Percentiles rank a stretch among this genome's conserved stretches.
Evolutionary conservation across 2,329 filamentous ascomycete genomes (phyloP).

Genomic region (Dactylellina sp.): DNA sequence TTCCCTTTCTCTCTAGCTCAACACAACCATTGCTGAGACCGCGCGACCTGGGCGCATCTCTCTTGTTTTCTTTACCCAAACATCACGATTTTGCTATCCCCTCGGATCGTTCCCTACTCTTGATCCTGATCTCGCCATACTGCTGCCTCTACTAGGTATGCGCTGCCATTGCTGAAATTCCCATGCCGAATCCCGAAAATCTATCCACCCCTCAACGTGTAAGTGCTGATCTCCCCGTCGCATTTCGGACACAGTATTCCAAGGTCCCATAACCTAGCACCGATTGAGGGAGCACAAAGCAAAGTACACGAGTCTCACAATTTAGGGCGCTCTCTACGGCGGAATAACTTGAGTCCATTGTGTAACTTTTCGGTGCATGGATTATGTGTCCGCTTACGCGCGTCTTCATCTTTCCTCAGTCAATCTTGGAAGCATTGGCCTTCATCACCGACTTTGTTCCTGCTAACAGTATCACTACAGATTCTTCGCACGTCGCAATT

Average conservation of each 20-base stretch:
- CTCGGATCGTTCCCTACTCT: slow-evolving; percentile 54
- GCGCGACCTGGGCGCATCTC: slow-evolving; percentile 10
- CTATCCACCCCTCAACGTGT: slow-evolving; percentile 55
- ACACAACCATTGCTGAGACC: not conserved
- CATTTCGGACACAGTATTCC: slow-evolving; percentile 31
- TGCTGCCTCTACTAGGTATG: slow-evolving; percentile 62
- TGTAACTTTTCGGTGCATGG: too few species aligned
- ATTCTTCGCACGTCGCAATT: slow-evolving; percentile 50
- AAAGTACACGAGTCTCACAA: not conserved
- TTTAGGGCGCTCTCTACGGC: slow-evolving; percentile 1
- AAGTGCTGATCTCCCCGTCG: slow-evolving; percentile 40
- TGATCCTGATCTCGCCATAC: slow-evolving; percentile 35
- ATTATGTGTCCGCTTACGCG: slow-evolving; percentile 7
- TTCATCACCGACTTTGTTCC: not conserved
- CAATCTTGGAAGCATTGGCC: not conserved
- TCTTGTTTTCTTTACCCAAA: slow-evolving; percentile 11
- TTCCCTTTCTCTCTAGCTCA: not conserved
- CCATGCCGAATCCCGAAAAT: slow-evolving; percentile 44
- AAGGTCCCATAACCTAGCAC: slow-evolving; percentile 16
- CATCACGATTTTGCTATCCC: too few species aligned
- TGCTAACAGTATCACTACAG: slow-evolving; percentile 13
- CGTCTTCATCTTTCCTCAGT: not conserved
- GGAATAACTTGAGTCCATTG: not conserved
- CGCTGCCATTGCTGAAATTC: slow-evolving; percentile 59
- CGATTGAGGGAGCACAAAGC: not conserved